Conservation (phyloP, 768 basidiomycete species). For the Nidula microcarpa region DNA sequence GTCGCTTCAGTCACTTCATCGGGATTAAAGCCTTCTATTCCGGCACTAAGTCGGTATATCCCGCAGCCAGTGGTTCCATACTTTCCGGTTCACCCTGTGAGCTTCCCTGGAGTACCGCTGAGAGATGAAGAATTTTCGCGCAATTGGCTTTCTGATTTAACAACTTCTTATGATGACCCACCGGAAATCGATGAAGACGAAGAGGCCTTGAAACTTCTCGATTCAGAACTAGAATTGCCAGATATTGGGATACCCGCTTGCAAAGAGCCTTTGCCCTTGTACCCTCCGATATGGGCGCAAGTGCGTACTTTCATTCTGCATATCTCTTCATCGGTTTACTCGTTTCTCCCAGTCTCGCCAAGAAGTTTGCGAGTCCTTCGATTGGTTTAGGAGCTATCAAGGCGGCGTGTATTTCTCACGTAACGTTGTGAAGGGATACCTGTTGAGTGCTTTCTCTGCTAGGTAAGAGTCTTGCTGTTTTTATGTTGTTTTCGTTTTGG, state of each 20-base stretch:
- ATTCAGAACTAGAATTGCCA: conserved; percentile 7
- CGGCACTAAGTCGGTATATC: too few species aligned
- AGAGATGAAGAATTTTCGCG: too few species aligned
- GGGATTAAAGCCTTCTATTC: too few species aligned
- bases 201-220: conserved; percentile 4
- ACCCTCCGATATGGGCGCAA: conserved; percentile 43
- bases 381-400: conserved; percentile 76
- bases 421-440: conserved; percentile 68
- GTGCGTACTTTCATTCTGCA: conserved; percentile 15
- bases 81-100: too few species aligned
- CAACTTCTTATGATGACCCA: too few species aligned
- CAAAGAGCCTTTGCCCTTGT: conserved; percentile 12
- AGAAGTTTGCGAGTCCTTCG: conserved; percentile 79
- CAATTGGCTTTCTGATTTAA: too few species aligned
- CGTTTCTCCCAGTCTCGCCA: conserved; percentile 61
- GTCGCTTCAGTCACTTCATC: too few species aligned
- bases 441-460: conserved; percentile 69
- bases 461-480: conserved; percentile 34
- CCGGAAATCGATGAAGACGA: neutral
- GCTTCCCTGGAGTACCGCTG: too few species aligned
- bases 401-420: conserved; percentile 70
- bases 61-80: too few species aligned
- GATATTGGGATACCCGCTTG: neutral
- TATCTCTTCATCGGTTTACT: conserved; percentile 1
- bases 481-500: neutral